Base-by-base conservation (phyloP, 306 rosid genomes). In the Styphnolobium japonicum region DNA sequence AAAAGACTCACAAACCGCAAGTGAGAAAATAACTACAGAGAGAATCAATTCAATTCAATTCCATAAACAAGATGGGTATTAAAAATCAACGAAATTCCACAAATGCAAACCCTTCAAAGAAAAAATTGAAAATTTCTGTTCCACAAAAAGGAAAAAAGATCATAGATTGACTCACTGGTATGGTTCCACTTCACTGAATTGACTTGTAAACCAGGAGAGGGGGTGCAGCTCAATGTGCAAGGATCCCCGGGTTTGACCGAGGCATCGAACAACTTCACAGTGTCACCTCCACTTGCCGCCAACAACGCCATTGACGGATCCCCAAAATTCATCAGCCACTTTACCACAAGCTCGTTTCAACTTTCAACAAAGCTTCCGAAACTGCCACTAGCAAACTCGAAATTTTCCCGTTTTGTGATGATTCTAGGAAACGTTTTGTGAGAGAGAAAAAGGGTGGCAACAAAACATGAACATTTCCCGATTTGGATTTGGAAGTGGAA, bases 121-220 rank as follows among this genome's bases (percentile, higher is more conserved):
- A 36, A 57, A 83, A 34, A 25, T 5, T 19, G 19, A 63, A 66
- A 37, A 10, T 9, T 11, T 27, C n/a, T 18, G 6, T 6, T 51
- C 43, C 0, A 22, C n/a, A 16, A 21, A 57, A 19, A 65, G 4
- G 33, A 25, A 45, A 55, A 48, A 73, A 36, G 57, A 21, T 23
- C 21, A 34, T 1, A 71, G 46, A 63, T 67, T 16, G 52, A 91
- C 89, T 90, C 34, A 96, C 99, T 96, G 43, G 99, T 93, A 81
- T 96, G 99, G 84, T 93, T 93, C 99, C 99, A 96, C 80, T 86
- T 89, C 37, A 91, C 85, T 6, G 92, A 86, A 83, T 89, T 84
- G 83, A 89, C 80, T 42, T 81, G 87, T 70, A 21, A 84, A 56
- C 91, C 88, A 12, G 89, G 87, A 39, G 89, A 88, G n/a, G 91